Percentiles rank a stretch among this genome's conserved stretches.
phyloP scores from a whole-genome alignment of 345 rosid genomes.

The Erodium maritimum region DNA sequence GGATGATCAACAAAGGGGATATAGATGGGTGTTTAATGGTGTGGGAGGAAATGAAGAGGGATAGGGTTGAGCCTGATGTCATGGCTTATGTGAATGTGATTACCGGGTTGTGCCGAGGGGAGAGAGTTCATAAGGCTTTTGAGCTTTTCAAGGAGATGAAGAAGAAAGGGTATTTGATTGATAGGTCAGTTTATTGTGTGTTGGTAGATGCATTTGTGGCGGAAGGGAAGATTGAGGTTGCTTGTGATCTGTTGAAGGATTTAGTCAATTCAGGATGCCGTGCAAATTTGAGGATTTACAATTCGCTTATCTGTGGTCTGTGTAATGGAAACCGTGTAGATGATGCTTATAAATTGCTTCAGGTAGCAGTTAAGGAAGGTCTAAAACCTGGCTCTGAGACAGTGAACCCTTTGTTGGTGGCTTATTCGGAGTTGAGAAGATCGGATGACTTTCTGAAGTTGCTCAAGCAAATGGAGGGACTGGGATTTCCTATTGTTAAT shows the following conservation, averaged over 20 bases:
- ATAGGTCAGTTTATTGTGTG: slow-evolving; percentile 48
- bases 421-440: slow-evolving; percentile 44
- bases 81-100: slow-evolving; percentile 71
- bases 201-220: slow-evolving; percentile 62
- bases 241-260: slow-evolving; percentile 70
- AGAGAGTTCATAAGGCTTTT: slow-evolving; percentile 43
- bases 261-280: slow-evolving; percentile 72
- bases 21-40: slow-evolving; percentile 61
- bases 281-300: slow-evolving; percentile 72
- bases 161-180: slow-evolving; percentile 51
- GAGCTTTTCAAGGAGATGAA: slow-evolving; percentile 74
- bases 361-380: slow-evolving; percentile 42
- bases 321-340: slow-evolving; percentile 49
- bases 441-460: slow-evolving; percentile 39
- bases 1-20: slow-evolving; percentile 48
- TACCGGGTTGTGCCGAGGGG: slow-evolving; percentile 52
- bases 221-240: slow-evolving; percentile 49
- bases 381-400: slow-evolving; percentile 59
- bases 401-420: slow-evolving; percentile 56
- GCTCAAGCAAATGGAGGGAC: slow-evolving; percentile 43
- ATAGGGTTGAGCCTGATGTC: slow-evolving; percentile 65
- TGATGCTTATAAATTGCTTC: slow-evolving; percentile 65
- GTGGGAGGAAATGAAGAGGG: slow-evolving; percentile 77
- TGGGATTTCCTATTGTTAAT: slow-evolving; percentile 40
- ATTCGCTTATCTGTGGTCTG: slow-evolving; percentile 65